Evolutionary conservation across 179 eudicot genomes (phyloP), one percentile per base, ranked within the genome.

Genomic region (Silene coronaria): DNA sequence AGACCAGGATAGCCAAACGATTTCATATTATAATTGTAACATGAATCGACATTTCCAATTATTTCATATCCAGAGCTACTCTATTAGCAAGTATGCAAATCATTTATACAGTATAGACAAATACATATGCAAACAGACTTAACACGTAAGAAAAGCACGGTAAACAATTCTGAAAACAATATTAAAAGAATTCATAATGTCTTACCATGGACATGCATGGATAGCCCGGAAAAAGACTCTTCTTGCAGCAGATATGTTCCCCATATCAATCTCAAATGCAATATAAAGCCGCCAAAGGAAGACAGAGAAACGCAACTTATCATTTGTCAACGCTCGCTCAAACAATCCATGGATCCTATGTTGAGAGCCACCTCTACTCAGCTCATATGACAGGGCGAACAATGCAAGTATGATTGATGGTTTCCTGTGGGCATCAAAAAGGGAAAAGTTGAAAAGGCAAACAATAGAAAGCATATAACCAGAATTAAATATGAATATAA

Each of bases 191-290:
- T 6, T 55, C 87, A 79, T 82, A 94, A 95, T 95, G 16, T 46
- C 88, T 80, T 84, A 94, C 97, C 99, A 93, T 68, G 97, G 97
- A 81, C 99, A 95, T 65, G 99, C 88, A 83, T 95, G 97, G 67
- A 95, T 88, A 79, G 99, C 99, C 11, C 99, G 92, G 73, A 92
- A 95, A 85, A 89, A 91, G 64, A 89, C 82, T 84, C 97, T 80
- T 83, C 89, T 93, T 57, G 99, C 91, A 61, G 95, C 89, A 78
- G 89, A 72, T 26, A 85, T 68, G 72, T 95, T 82, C 65, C 86
- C 80, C 36, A 81, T 76, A 70, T 89, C 81, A 24, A 84, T 79
- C 84, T 90, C 97, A 84, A 83, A 95, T 42, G 90, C 91, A 65
- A 95, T 85, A 77, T 91, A 95, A 78, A 84, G 93, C 26, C 97